A percentile compares a stretch with the other conserved stretches of the same genome.
Evolutionary conservation across 768 basidiomycete genomes (phyloP).

Genomic region (Lactarius pseudohatsudake): DNA sequence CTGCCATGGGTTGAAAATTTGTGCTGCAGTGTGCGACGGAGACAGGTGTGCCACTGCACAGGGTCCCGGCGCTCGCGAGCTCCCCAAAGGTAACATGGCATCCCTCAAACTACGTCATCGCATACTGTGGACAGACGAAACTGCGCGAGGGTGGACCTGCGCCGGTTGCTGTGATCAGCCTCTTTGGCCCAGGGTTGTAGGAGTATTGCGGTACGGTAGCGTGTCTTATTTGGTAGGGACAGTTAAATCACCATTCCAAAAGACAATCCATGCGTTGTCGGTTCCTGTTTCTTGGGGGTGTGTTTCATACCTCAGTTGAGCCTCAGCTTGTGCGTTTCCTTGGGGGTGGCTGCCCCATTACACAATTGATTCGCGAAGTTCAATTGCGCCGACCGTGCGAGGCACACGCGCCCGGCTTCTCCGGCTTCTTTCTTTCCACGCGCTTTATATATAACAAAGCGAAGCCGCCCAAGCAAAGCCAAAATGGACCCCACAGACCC

Average conservation of each 20-base stretch:
- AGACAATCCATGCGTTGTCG: background rate
- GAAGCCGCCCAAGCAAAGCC: too few species aligned
- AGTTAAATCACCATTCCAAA: background rate
- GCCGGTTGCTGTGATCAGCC: constrained; percentile 65
- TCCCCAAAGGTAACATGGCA: constrained; percentile 82
- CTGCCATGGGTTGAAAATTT: background rate
- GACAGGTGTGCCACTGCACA: constrained; percentile 70
- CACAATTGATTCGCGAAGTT: too few species aligned
- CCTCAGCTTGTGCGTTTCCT: too few species aligned
- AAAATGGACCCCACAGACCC: constrained; percentile 39
- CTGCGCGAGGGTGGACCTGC: constrained; percentile 62
- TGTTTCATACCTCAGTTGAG: too few species aligned
- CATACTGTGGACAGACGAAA: constrained; percentile 78
- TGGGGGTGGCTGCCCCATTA: too few species aligned
- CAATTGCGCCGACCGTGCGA: too few species aligned
- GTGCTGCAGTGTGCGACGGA: constrained; percentile 68
- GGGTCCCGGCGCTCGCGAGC: constrained; percentile 68
- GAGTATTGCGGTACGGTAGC: background rate
- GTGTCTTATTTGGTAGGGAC: background rate
- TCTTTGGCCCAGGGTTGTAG: constrained; percentile 60
- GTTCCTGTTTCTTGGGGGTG: too few species aligned
- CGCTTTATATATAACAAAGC: too few species aligned
- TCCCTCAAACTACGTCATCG: constrained; percentile 76
- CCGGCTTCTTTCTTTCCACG: too few species aligned
- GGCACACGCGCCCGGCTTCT: too few species aligned